Evolutionary conservation across 371 early-diverging fungal species (phyloP).

Genomic region (Actinomortierella wolfii): DNA sequence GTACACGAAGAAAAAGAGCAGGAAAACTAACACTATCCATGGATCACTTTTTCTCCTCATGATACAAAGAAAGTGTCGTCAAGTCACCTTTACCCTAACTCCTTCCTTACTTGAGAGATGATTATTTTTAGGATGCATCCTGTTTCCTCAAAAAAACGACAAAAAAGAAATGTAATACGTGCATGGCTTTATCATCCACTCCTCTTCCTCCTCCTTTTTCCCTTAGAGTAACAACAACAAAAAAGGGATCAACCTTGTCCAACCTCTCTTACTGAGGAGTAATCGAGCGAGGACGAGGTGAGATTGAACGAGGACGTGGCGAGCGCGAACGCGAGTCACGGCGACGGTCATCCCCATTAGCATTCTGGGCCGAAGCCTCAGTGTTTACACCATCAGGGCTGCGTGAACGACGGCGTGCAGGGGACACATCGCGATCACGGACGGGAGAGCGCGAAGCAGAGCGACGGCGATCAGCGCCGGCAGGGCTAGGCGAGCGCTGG

Average conservation of each 20-base stretch:
- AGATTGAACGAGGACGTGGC: conserved; percentile 16
- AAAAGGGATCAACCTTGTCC: conserved; percentile 2
- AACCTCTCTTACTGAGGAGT: conserved; percentile 9
- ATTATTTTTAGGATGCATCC: no score
- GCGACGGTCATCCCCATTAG: conserved; percentile 7
- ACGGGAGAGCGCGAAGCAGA: conserved; percentile 13
- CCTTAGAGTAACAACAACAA: neutral
- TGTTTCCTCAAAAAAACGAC: no score
- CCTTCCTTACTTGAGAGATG: no score
- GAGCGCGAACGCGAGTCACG: conserved; percentile 19
- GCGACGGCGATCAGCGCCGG: neutral
- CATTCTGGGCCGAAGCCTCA: conserved; percentile 5
- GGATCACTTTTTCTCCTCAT: no score
- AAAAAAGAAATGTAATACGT: neutral
- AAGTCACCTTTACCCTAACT: neutral
- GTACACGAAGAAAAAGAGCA: no score
- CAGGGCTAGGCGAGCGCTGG: conserved; percentile 18
- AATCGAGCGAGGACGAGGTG: conserved; percentile 27
- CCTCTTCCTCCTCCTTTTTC: neutral
- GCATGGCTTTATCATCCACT: neutral
- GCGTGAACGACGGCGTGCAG: conserved; percentile 4
- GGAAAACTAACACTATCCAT: no score
- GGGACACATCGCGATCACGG: conserved; percentile 7
- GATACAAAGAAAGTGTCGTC: neutral
- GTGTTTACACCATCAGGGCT: no score